Conservation (phyloP, 352 stramenopile species). For the Thalassiosira livingstoniorum region DNA sequence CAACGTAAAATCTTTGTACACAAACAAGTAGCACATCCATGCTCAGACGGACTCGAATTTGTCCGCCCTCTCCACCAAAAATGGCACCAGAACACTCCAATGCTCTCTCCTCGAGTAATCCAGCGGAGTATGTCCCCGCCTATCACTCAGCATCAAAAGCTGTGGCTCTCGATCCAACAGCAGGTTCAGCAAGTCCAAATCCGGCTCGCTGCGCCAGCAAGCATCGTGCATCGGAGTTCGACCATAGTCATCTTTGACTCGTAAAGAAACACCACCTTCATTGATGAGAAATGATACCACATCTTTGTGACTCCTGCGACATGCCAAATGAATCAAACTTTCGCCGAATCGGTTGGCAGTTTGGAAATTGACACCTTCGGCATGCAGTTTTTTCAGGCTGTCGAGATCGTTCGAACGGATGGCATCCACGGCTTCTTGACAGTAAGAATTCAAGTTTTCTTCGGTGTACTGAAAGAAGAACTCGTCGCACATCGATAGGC, state of each 20-base stretch:
- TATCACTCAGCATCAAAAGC: conserved; percentile 83
- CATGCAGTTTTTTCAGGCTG: conserved; percentile 52
- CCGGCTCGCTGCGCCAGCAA: conserved; percentile 78
- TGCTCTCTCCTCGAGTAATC: conserved; percentile 81
- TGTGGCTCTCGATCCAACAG: conserved; percentile 71
- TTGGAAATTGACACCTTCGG: conserved; percentile 57
- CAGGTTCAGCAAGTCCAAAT: conserved; percentile 72
- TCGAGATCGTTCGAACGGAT: conserved; percentile 67
- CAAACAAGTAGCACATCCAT: too few relatives aligned
- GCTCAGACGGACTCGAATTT: conserved; percentile 48
- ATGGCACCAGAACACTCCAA: conserved; percentile 69
- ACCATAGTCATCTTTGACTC: conserved; percentile 86
- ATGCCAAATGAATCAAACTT: conserved; percentile 87
- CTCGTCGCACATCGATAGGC: conserved; percentile 28
- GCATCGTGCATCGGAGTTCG: conserved; percentile 87
- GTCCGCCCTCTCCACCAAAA: conserved; percentile 55
- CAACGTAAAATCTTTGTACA: too few relatives aligned
- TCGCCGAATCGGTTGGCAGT: conserved; percentile 87
- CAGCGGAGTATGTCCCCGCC: conserved; percentile 81
- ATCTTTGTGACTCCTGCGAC: conserved; percentile 68
- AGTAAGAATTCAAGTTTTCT: conserved; percentile 45
- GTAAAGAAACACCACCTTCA: conserved; percentile 67
- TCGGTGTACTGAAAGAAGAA: conserved; percentile 46
- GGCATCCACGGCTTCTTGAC: conserved; percentile 55
- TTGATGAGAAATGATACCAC: conserved; percentile 82